Evolutionary conservation across 306 rosid genomes (phyloP).

Genomic region (Sesbania bispinosa): DNA sequence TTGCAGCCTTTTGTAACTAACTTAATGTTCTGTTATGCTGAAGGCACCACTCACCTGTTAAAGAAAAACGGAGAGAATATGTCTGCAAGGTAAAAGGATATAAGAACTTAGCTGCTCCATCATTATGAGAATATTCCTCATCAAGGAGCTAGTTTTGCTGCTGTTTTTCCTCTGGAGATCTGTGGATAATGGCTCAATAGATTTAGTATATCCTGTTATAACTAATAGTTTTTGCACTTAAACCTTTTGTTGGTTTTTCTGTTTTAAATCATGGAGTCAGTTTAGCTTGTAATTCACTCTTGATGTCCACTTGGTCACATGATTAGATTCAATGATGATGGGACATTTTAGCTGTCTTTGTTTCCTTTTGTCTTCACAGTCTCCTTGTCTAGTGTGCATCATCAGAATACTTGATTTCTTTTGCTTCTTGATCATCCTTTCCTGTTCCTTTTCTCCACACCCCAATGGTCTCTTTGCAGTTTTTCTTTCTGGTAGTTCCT

Average conservation of each 20-base stretch:
- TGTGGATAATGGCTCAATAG: constrained; percentile 29
- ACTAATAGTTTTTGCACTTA: neutral
- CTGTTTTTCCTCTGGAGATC: constrained; percentile 41
- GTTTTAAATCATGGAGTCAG: neutral
- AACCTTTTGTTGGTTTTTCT: neutral
- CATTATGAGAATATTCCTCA: constrained; percentile 47
- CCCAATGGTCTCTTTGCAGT: constrained; percentile 8
- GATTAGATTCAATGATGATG: neutral
- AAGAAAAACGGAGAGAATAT: constrained; percentile 98
- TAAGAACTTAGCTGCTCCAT: constrained; percentile 53
- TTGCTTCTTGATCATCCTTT: constrained; percentile 18
- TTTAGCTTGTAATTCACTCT: constrained; percentile 21
- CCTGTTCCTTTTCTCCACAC: constrained; percentile 23
- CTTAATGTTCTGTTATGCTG: constrained; percentile 95
- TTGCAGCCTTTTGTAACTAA: constrained; percentile 76
- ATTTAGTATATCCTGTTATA: constrained; percentile 20
- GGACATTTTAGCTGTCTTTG: constrained; percentile 19
- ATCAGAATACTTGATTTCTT: constrained; percentile 19
- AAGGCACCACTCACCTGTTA: constrained; percentile 99
- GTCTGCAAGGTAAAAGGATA: constrained; percentile 95
- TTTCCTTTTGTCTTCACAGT: constrained; percentile 24
- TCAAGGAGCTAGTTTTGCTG: constrained; percentile 38
- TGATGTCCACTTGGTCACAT: constrained; percentile 3
- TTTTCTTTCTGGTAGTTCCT: constrained; percentile 1
- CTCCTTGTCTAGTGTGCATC: constrained; percentile 17